Conservation (phyloP, 2,329 filamentous ascomycete species). For the Colletotrichum godetiae region DNA sequence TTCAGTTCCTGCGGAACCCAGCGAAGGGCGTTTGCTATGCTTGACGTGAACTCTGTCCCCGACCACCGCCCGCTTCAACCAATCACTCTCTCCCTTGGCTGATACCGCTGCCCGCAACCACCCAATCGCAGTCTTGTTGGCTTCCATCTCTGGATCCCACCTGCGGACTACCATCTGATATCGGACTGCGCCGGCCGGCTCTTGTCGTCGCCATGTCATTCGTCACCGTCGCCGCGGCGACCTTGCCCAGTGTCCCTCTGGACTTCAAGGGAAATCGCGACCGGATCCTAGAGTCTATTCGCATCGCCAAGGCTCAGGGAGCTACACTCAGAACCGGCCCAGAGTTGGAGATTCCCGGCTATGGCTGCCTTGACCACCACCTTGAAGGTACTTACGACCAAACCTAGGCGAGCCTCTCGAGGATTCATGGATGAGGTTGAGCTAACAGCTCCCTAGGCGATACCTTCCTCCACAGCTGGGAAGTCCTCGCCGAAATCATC, state of each 20-base stretch:
- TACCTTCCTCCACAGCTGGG: conserved; percentile 69
- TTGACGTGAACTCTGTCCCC: not conserved
- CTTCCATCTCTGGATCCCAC: not conserved
- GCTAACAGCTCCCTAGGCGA: conserved; percentile 75
- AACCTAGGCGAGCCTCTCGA: not conserved
- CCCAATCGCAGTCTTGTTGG: not conserved
- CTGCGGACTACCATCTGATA: not conserved
- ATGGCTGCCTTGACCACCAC: conserved; percentile 52
- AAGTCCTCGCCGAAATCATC: conserved; percentile 71
- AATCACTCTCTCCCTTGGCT: not conserved
- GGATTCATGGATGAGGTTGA: conserved; percentile 45
- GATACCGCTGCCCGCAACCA: not conserved
- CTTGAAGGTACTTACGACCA: not conserved
- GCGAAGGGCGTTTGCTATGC: not conserved
- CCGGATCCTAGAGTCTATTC: conserved; percentile 70
- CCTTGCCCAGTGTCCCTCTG: conserved; percentile 55
- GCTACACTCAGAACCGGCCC: conserved; percentile 69
- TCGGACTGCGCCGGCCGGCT: not conserved
- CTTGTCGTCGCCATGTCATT: conserved; percentile 39
- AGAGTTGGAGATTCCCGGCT: conserved; percentile 64
- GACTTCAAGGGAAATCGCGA: conserved; percentile 71
- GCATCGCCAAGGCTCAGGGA: conserved; percentile 43
- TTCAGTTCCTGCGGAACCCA: not conserved
- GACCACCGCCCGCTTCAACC: not conserved
- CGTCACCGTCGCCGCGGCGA: conserved; percentile 49